Conservation (phyloP, 768 basidiomycete genomes). For the Rhodotorula babjevae region DNA sequence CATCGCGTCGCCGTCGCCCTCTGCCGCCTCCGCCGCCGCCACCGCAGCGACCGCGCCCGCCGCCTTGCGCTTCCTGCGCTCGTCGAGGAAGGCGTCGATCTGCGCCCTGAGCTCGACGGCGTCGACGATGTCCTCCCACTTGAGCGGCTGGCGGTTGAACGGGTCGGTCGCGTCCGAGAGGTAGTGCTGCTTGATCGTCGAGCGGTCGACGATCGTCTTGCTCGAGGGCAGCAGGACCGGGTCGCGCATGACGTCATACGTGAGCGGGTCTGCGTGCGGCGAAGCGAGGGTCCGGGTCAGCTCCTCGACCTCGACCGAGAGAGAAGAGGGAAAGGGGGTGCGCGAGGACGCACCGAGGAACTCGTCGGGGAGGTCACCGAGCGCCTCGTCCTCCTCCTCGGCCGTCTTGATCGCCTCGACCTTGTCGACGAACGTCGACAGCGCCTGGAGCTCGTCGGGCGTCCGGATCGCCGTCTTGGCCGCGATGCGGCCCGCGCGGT, state of each 20-base stretch:
- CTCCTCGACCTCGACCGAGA: neutral
- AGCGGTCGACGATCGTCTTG: conserved; percentile 68
- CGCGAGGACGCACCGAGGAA: conserved; percentile 64
- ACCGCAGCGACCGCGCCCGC: neutral
- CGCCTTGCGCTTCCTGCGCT: conserved; percentile 42
- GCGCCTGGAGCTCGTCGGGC: conserved; percentile 65
- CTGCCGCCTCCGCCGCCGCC: neutral
- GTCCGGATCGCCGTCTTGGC: conserved; percentile 64
- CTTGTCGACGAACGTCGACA: conserved; percentile 66
- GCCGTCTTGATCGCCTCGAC: conserved; percentile 77
- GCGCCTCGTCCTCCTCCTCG: conserved; percentile 74
- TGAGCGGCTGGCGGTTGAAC: conserved; percentile 82
- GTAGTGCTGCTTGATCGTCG: conserved; percentile 91
- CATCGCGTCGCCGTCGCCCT: neutral
- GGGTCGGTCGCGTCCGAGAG: conserved; percentile 88
- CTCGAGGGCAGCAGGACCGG: conserved; percentile 88
- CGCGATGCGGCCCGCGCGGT: conserved; percentile 66
- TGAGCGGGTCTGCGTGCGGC: conserved; percentile 65
- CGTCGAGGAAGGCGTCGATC: conserved; percentile 66
- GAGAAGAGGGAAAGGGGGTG: neutral
- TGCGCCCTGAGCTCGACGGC: conserved; percentile 61
- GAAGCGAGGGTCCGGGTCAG: conserved; percentile 6
- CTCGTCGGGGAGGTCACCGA: conserved; percentile 91
- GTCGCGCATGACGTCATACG: conserved; percentile 89
- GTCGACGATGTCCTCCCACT: conserved; percentile 66